phyloP scores from a whole-genome alignment of 495 filamentous ascomycete species.

The Aspergillus olivimuriae region DNA sequence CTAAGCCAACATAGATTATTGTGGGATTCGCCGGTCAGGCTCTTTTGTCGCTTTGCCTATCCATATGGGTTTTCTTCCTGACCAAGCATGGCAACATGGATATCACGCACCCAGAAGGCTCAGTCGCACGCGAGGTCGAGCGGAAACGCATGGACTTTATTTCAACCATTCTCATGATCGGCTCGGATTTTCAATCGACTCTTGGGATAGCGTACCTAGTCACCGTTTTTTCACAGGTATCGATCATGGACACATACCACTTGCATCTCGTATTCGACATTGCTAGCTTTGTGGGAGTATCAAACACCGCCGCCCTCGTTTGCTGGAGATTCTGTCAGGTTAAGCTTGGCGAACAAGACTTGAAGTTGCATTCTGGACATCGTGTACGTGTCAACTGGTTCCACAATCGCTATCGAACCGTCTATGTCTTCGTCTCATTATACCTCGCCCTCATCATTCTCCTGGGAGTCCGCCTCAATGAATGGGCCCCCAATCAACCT shows the following conservation, averaged over 20 bases:
- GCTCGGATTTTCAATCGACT: constrained; percentile 28
- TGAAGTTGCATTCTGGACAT: not conserved
- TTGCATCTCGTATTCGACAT: constrained; percentile 30
- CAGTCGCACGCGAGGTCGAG: constrained; percentile 18
- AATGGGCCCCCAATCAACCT: constrained; percentile 19
- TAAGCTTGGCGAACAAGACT: constrained; percentile 8
- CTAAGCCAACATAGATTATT: constrained; percentile 19
- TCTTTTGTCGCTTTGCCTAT: constrained; percentile 21
- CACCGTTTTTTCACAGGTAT: constrained; percentile 16
- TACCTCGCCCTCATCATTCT: constrained; percentile 27
- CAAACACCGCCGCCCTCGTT: constrained; percentile 29
- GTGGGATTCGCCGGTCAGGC: constrained; percentile 27
- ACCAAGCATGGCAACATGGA: constrained; percentile 34
- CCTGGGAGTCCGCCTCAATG: constrained; percentile 21
- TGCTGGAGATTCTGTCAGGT: constrained; percentile 24
- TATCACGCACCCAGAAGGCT: constrained; percentile 21
- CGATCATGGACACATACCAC: constrained; percentile 26
- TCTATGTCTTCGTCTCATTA: constrained; percentile 20
- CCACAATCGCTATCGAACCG: constrained; percentile 20
- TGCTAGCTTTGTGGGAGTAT: constrained; percentile 30
- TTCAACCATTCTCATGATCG: constrained; percentile 28
- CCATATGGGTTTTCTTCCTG: constrained; percentile 36
- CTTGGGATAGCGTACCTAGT: constrained; percentile 19
- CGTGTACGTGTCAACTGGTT: constrained; percentile 2
- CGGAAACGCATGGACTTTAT: constrained; percentile 26